Evolutionary conservation across 257 asterid species (phyloP).

Genomic region (Primulina huaijiensis): DNA sequence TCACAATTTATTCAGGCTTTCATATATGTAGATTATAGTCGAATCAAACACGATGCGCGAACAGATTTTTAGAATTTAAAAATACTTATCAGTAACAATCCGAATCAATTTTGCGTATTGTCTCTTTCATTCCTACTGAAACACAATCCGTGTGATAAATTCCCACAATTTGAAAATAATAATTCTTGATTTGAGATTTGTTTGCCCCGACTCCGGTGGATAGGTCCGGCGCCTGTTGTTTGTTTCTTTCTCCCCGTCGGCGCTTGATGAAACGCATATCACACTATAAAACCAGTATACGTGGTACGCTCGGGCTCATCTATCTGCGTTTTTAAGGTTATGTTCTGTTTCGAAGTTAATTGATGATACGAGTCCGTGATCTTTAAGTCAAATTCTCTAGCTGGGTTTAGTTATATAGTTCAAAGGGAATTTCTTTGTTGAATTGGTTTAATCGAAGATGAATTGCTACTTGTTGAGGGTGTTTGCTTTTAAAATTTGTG

Average conservation of each 20-base stretch:
- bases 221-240: background rate
- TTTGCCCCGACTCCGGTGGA: background rate
- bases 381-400: slow-evolving; percentile 6
- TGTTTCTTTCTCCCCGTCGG: background rate
- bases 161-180: too few relatives aligned
- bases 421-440: background rate
- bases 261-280: background rate
- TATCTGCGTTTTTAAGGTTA: background rate
- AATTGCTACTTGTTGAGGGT: background rate
- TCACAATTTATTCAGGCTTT: too few relatives aligned
- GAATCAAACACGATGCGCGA: too few relatives aligned
- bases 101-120: too few relatives aligned
- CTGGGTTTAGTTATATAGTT: background rate
- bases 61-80: too few relatives aligned
- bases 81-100: too few relatives aligned
- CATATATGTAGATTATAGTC: too few relatives aligned
- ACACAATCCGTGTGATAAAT: too few relatives aligned
- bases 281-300: background rate
- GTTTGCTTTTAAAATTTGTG: background rate
- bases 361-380: background rate
- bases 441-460: background rate
- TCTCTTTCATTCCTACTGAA: too few relatives aligned
- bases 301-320: background rate
- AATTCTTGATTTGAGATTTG: background rate
- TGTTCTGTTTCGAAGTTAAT: background rate